Evolutionary conservation across 169 alveolate species (phyloP).

Genomic region (Plasmodium coatneyi): DNA sequence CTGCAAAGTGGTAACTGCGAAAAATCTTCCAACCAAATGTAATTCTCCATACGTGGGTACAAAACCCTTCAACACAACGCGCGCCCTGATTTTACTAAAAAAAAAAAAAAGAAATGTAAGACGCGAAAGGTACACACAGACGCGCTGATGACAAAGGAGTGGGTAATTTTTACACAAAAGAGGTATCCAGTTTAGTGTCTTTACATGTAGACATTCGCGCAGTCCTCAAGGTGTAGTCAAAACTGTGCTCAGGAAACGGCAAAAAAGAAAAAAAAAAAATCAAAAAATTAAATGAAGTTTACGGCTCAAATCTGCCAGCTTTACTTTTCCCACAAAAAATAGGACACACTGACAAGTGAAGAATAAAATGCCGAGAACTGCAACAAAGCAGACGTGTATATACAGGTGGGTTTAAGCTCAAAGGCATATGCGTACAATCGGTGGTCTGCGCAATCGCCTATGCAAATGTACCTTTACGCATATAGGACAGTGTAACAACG

Average conservation of each 20-base stretch:
- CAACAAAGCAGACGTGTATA: not conserved
- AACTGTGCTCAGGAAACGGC: not conserved
- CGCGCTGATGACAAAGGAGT: not conserved
- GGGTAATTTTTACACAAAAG: not conserved
- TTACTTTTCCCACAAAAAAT: not conserved
- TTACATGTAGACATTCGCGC: not conserved
- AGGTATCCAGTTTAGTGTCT: not conserved
- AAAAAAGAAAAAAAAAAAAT: not conserved
- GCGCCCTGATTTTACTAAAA: not conserved
- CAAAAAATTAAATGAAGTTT: slow-evolving; percentile 6
- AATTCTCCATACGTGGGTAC: not conserved
- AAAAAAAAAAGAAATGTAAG: not conserved
- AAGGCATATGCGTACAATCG: not conserved
- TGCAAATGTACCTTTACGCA: slow-evolving; percentile 4
- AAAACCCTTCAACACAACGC: not conserved
- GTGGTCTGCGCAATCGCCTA: not conserved
- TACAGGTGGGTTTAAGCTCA: not conserved
- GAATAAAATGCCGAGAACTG: not conserved
- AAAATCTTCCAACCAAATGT: not conserved
- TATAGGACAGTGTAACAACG: not conserved
- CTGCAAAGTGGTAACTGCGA: not conserved
- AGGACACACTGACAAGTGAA: not conserved
- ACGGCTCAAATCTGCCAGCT: not conserved
- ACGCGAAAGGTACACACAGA: not conserved
- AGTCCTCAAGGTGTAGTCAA: not conserved